Evolutionary conservation across 1,284 basidiomycete genomes (phyloP), one percentile per base, ranked within the genome.

Genomic region (Porogramme epimiltina): DNA sequence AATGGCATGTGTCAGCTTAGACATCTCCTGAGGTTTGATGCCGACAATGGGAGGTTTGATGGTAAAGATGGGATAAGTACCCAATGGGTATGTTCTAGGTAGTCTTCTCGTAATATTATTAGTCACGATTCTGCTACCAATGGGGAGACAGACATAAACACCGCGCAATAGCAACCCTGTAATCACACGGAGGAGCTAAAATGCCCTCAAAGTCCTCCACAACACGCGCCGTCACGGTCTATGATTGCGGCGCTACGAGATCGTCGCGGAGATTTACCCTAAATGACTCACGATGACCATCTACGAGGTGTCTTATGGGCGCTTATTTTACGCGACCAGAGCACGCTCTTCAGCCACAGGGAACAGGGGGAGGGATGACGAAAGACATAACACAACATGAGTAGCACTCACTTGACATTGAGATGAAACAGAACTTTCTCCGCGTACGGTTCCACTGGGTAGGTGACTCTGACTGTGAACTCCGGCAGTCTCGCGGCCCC

Each of bases 81-180:
- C 76, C 3, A 73, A 69, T 11, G 89, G 89, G 65, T 90, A 90
- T 46, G 88, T 89, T 69, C 86, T 89, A 3, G 89, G 87, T 54
- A 91, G 81, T 66, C 87, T 91, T 54, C 24, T 8, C 8, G 28
- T 8, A 13, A 31, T n/a, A n/a, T n/a, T n/a, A n/a, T n/a, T n/a
- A n/a, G n/a, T n/a, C n/a, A n/a, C n/a, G n/a, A n/a, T n/a, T n/a
- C n/a, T n/a, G n/a, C n/a, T n/a, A n/a, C n/a, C n/a, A n/a, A n/a
- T n/a, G n/a, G n/a, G n/a, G n/a, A n/a, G n/a, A n/a, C n/a, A n/a
- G n/a, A n/a, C n/a, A n/a, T n/a, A n/a, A n/a, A n/a, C n/a, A n/a
- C n/a, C n/a, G n/a, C n/a, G n/a, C n/a, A n/a, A n/a, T n/a, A n/a
- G n/a, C n/a, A n/a, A n/a, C n/a, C n/a, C n/a, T n/a, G n/a, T n/a